Evolutionary conservation across 2,329 filamentous ascomycete species (phyloP).

Genomic region (Ophidiomyces ophidiicola): DNA sequence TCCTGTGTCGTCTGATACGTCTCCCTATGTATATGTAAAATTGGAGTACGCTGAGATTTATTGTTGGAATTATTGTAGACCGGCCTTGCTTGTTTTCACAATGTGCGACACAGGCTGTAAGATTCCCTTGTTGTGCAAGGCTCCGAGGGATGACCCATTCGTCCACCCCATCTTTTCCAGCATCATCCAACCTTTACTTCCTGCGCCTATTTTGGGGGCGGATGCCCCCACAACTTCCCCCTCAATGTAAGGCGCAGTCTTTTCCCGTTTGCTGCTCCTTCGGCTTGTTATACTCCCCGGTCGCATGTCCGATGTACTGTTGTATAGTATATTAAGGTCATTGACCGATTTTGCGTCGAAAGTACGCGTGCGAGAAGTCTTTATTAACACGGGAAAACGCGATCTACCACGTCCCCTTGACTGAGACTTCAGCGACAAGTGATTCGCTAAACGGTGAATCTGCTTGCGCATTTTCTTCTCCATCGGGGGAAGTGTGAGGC

Average conservation of each 20-base stretch:
- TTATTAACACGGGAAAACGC: slow-evolving; percentile 65
- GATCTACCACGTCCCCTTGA: slow-evolving; percentile 62
- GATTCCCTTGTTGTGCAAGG: slow-evolving; percentile 74
- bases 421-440: slow-evolving; percentile 69
- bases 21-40: too few species aligned
- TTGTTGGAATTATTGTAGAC: slow-evolving; percentile 58
- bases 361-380: slow-evolving; percentile 53
- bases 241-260: slow-evolving; percentile 54
- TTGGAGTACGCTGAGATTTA: too few species aligned
- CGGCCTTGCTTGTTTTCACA: slow-evolving; percentile 75
- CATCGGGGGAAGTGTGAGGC: slow-evolving; percentile 71
- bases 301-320: slow-evolving; percentile 18
- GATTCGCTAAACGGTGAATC: slow-evolving; percentile 65
- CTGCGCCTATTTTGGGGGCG: slow-evolving; percentile 68
- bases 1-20: too few species aligned
- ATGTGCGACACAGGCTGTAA: slow-evolving; percentile 73
- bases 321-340: slow-evolving; percentile 32
- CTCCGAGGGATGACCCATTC: slow-evolving; percentile 70
- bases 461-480: slow-evolving; percentile 62
- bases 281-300: not conserved
- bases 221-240: slow-evolving; percentile 79
- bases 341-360: slow-evolving; percentile 47
- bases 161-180: slow-evolving; percentile 97
- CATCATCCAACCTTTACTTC: slow-evolving; percentile 76
- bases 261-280: slow-evolving; percentile 23